Percentiles rank a stretch among this genome's conserved stretches.
Conservation (phyloP, 2,329 filamentous ascomycete species). For the Aspergillus ruber region DNA sequence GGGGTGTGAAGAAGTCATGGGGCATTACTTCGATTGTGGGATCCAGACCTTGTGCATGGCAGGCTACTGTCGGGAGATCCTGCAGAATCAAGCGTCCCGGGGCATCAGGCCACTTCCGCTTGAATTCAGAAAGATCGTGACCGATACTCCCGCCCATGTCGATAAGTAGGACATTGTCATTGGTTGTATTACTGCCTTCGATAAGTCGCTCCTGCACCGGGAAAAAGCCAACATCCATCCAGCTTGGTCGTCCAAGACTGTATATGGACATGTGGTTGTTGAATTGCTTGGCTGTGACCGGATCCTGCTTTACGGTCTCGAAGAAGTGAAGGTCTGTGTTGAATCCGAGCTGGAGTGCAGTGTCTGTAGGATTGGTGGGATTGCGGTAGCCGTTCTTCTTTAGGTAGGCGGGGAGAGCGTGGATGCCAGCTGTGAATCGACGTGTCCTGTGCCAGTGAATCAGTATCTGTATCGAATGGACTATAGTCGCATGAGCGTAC, state of each 20-base stretch:
- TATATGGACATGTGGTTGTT: slow-evolving; percentile 17
- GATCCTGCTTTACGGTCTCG: slow-evolving; percentile 15
- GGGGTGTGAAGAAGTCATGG: slow-evolving; percentile 42
- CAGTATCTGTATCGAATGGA: neutral
- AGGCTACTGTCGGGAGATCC: slow-evolving; percentile 38
- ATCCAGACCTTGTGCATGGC: slow-evolving; percentile 10
- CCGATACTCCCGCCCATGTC: slow-evolving; percentile 40
- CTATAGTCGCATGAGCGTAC: slow-evolving; percentile 9
- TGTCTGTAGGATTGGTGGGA: slow-evolving; percentile 15
- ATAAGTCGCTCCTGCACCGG: slow-evolving; percentile 16
- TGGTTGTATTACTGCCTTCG: slow-evolving; percentile 1
- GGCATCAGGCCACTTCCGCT: slow-evolving; percentile 25
- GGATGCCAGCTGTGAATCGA: slow-evolving; percentile 11
- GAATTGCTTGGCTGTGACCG: slow-evolving; percentile 11
- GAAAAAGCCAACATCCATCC: slow-evolving; percentile 21
- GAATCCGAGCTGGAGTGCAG: slow-evolving; percentile 18
- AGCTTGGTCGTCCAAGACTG: slow-evolving; percentile 10
- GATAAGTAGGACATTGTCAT: slow-evolving; percentile 26
- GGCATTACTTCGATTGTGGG: slow-evolving; percentile 22
- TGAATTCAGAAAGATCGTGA: slow-evolving; percentile 35
- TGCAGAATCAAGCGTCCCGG: slow-evolving; percentile 43
- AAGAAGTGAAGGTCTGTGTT: slow-evolving; percentile 20
- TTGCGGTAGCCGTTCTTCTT: slow-evolving; percentile 18
- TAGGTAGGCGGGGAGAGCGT: slow-evolving; percentile 16
- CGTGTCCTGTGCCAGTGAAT: slow-evolving; percentile 7